Conservation (phyloP, 75 land plant species). For the Sequoia sempervirens region DNA sequence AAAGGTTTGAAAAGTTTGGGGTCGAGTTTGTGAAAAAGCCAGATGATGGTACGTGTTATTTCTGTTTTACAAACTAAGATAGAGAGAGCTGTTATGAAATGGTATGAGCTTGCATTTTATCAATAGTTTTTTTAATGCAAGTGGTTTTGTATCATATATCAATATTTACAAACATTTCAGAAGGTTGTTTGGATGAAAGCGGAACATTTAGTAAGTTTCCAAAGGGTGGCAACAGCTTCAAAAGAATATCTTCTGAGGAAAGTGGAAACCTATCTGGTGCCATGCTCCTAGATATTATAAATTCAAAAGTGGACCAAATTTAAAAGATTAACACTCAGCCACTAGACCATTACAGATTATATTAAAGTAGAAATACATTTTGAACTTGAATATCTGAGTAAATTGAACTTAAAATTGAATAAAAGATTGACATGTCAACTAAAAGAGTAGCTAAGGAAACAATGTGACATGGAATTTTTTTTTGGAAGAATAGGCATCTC, state of each 20-base stretch:
- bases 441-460: neutral
- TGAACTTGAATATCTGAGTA: neutral
- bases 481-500: neutral
- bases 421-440: neutral
- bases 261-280: neutral
- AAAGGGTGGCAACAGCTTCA: neutral
- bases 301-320: neutral
- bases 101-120: neutral
- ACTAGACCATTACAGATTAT: neutral
- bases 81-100: neutral
- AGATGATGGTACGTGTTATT: slow-evolving; percentile 62
- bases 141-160: neutral
- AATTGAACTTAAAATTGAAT: neutral
- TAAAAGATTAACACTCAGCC: neutral
- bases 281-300: neutral
- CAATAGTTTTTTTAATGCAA: too few species aligned
- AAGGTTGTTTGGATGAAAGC: neutral
- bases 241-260: neutral
- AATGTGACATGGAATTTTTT: too few species aligned
- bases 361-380: neutral
- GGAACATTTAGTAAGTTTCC: neutral
- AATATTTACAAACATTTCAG: neutral
- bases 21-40: slow-evolving; percentile 94
- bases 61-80: neutral
- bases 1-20: slow-evolving; percentile 78